These are phyloP conservation scores for Epichloe uncinata DNA, from an alignment of 2,329 filamentous ascomycete species.

Conservation along the genomic window DNA sequence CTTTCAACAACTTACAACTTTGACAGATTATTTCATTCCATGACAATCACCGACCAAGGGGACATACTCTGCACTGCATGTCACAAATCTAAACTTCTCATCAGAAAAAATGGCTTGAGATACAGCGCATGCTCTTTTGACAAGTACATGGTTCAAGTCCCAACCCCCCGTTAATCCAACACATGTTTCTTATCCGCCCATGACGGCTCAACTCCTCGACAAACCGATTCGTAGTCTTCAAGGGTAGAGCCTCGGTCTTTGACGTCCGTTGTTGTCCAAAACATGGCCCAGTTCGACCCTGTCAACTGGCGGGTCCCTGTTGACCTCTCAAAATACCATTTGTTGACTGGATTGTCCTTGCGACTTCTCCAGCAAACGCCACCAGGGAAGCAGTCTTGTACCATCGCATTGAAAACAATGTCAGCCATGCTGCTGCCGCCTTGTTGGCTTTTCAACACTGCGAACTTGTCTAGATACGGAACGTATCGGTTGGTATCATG, in stretches of 20 bases:
- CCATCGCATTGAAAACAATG: slow-evolving; percentile 93
- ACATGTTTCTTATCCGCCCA: slow-evolving; percentile 39
- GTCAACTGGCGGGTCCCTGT: slow-evolving; percentile 70
- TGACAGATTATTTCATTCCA: no score
- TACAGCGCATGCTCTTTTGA: no score
- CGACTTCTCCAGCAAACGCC: slow-evolving; percentile 90
- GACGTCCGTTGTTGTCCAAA: slow-evolving; percentile 74
- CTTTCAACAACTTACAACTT: no score
- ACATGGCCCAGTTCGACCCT: slow-evolving; percentile 91
- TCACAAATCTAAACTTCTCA: no score
- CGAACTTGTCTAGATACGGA: slow-evolving; percentile 95
- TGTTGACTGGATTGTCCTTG: slow-evolving; percentile 89
- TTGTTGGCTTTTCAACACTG: slow-evolving; percentile 76
- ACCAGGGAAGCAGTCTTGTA: slow-evolving; percentile 70
- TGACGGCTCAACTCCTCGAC: slow-evolving; percentile 47
- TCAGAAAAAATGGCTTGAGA: no score
- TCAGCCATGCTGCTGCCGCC: slow-evolving; percentile 89
- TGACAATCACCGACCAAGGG: no score
- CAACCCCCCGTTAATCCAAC: slow-evolving; percentile 31
- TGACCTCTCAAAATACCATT: slow-evolving; percentile 96
- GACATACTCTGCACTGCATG: no score
- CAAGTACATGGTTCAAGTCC: no score
- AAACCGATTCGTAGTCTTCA: slow-evolving; percentile 62
- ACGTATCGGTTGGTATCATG: slow-evolving; percentile 52
- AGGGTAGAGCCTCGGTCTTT: slow-evolving; percentile 42